A percentile compares a stretch with the other conserved stretches of the same genome.
Conservation (phyloP, 129 eudicot species). For the Lonicera japonica region DNA sequence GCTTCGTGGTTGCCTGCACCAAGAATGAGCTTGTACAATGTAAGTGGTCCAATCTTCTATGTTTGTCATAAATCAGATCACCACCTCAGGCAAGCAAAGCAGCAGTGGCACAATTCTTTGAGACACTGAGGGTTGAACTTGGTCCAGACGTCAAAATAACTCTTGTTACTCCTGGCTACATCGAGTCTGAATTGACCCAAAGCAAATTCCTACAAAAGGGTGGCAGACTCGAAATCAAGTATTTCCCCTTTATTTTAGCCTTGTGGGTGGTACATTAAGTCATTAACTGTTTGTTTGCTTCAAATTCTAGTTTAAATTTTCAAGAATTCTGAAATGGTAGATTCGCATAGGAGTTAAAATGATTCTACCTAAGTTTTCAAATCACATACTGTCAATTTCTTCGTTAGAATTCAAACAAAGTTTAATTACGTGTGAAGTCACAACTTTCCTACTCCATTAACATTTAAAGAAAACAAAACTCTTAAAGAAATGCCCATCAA, state of each 20-base stretch:
- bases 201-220: constrained; percentile 27
- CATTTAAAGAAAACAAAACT: too few relatives aligned
- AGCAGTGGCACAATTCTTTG: constrained; percentile 41
- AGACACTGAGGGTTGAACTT: constrained; percentile 41
- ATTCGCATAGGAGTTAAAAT: too few relatives aligned
- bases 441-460: too few relatives aligned
- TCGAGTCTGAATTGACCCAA: constrained; percentile 40
- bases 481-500: too few relatives aligned
- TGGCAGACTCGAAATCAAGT: constrained; percentile 21
- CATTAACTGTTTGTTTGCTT: too few relatives aligned
- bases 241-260: neutral
- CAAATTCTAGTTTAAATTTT: too few relatives aligned
- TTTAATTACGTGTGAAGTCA: too few relatives aligned
- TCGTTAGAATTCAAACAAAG: too few relatives aligned
- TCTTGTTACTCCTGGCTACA: constrained; percentile 36
- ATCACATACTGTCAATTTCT: too few relatives aligned
- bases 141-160: constrained; percentile 29
- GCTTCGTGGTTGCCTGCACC: constrained; percentile 54
- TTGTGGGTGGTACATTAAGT: neutral
- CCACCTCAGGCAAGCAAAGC: constrained; percentile 37
- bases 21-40: constrained; percentile 62
- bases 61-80: neutral
- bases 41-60: neutral
- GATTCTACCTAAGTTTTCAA: too few relatives aligned
- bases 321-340: too few relatives aligned